phyloP scores from a whole-genome alignment of 192 early-diverging fungal genomes.

The Umbelopsis ramanniana region DNA sequence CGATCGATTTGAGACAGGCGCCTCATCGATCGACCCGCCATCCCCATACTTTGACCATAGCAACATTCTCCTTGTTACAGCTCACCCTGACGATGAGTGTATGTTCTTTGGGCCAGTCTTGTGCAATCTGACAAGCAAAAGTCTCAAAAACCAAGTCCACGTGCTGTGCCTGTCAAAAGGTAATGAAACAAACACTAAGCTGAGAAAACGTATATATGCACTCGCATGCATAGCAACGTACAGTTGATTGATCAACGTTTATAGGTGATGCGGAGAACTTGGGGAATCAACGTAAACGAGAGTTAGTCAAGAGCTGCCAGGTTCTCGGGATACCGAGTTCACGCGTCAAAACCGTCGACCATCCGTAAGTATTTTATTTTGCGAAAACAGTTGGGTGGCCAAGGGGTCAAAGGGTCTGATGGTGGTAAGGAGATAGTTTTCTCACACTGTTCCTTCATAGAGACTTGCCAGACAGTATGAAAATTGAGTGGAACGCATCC shows the following conservation, averaged over 20 bases:
- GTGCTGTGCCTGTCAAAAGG: conserved; percentile 89
- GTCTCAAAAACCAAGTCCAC: conserved; percentile 60
- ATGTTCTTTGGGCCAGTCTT: conserved; percentile 96
- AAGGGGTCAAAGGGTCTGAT: background rate
- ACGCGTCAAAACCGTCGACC: conserved; percentile 56
- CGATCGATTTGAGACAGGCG: conserved; percentile 5
- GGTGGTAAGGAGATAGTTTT: background rate
- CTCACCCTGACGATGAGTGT: conserved; percentile 98
- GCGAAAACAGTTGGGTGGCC: background rate
- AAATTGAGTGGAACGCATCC: conserved; percentile 61
- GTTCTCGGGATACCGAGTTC: conserved; percentile 56
- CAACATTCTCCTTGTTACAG: conserved; percentile 70
- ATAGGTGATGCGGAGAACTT: conserved; percentile 76
- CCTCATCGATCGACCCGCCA: background rate
- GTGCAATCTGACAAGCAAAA: conserved; percentile 48
- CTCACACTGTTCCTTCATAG: conserved; percentile 39
- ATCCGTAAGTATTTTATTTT: conserved; percentile 54
- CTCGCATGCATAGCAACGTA: background rate
- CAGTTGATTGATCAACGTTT: background rate
- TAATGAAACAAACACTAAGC: conserved; percentile 31
- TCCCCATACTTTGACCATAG: background rate
- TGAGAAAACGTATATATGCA: background rate
- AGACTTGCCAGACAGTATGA: conserved; percentile 71
- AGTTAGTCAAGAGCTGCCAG: conserved; percentile 64
- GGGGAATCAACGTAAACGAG: conserved; percentile 62